Base-by-base conservation (phyloP, 1,284 basidiomycete genomes). In the Puccinia coronata region DNA sequence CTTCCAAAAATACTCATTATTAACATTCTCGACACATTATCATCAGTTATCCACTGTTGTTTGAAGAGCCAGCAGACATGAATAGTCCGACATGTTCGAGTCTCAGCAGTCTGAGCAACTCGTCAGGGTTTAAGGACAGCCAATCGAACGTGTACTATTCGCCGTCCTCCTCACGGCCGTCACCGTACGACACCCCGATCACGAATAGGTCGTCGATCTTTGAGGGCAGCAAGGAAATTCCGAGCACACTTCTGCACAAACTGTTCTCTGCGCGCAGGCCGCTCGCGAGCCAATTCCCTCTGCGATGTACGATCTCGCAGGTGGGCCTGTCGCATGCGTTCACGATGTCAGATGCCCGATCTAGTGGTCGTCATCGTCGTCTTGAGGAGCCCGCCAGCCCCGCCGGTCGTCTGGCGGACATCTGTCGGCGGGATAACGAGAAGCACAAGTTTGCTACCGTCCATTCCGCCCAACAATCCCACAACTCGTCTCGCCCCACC, bases 241-340 rank as follows among this genome's bases (percentile, higher is more conserved):
- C 25, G 47, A 69, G 25, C 23, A 67, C 16, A 28, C 41, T 51
- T 5, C 14, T 43, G 1, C 67, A 69, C 2, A 69, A 69, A 12
- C 41, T 69, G n/a, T 28, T 69, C 41, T 2, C 41, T 11, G 47
- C 49, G 9, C 67, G 41, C 25, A 39, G 25, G 23, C 31, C 49
- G 31, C 18, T 31, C n/a, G 70, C 20, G 16, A 36, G 9, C 16
- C 31, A 72, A 20, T 25, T 72, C 14, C 51, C 70, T 55, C 25
- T 72, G 31, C 43, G 70, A 55, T 53, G 70, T 28, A 43, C 67
- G 67, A 51, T 72, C 31, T 72, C 70, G 18, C 70, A 72, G 20
- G 70, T 72, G 31, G 70, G 70, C 18, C 49, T 72, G 2, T 72
- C 70, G 18, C 70, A 72, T 55, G 25, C 70, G 11, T 72, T 72